Conservation (phyloP, 78 protist genomes). For the Paratrimastix pyriformis region DNA sequence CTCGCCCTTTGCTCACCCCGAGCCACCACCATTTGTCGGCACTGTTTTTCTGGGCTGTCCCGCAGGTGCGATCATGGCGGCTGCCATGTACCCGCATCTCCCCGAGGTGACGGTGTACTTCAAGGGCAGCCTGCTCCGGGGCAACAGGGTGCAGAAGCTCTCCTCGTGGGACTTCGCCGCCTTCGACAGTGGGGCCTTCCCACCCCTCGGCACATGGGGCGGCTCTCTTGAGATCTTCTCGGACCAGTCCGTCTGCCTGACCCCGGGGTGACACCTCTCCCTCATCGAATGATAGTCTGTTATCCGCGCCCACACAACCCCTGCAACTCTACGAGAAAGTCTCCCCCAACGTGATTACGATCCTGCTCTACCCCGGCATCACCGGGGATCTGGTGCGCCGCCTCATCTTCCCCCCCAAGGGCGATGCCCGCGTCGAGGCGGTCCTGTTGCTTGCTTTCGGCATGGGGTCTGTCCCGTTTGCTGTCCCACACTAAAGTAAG, state of each 20-base stretch:
- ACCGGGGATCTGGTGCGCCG: background rate
- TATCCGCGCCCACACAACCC: background rate
- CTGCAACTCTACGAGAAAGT: background rate
- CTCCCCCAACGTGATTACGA: background rate
- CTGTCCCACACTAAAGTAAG: no score
- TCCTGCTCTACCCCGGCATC: conserved; percentile 8
- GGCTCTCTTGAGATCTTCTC: background rate
- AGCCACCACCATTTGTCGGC: background rate
- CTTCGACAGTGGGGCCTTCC: conserved; percentile 1
- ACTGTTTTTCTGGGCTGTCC: background rate
- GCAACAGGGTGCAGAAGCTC: conserved; percentile 43
- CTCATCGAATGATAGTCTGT: background rate
- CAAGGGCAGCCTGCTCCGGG: conserved; percentile 43
- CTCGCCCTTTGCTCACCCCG: background rate
- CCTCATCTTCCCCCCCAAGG: background rate
- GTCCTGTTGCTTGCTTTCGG: no score
- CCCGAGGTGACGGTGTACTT: conserved; percentile 51
- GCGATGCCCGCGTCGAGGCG: no score
- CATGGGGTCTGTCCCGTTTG: no score
- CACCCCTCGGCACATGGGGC: conserved; percentile 4
- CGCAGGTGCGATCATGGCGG: conserved; percentile 9
- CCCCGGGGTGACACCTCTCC: background rate
- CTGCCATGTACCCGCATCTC: conserved; percentile 22
- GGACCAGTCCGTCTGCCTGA: background rate
- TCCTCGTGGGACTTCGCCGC: conserved; percentile 12